phyloP scores from a whole-genome alignment of 352 stramenopile genomes.

The Phytophthora tentaculata region DNA sequence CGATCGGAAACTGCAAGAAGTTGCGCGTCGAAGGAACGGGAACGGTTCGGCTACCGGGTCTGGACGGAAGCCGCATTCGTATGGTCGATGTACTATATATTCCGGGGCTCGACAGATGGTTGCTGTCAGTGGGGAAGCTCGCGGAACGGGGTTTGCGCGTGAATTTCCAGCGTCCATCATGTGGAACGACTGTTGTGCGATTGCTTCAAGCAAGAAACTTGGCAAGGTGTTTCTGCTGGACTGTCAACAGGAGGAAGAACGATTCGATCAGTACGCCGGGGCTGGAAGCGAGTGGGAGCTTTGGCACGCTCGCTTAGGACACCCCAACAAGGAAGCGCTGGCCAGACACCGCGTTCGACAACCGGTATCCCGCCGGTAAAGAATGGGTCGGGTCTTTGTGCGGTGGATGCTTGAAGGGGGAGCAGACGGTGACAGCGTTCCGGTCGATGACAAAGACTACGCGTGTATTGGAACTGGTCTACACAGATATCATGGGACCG shows the following conservation, averaged over 20 bases:
- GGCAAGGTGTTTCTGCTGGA: slow-evolving; percentile 28
- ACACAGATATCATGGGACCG: neutral
- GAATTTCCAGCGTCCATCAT: slow-evolving; percentile 4
- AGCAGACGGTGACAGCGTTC: slow-evolving; percentile 1
- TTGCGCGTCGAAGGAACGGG: slow-evolving; percentile 3
- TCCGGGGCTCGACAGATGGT: slow-evolving; percentile 11
- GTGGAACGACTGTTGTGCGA: slow-evolving; percentile 8
- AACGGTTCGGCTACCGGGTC: neutral
- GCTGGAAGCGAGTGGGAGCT: slow-evolving; percentile 26
- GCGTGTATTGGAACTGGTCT: neutral
- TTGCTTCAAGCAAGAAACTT: slow-evolving; percentile 20
- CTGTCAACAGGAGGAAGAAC: slow-evolving; percentile 13
- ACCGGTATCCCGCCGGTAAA: slow-evolving; percentile 4
- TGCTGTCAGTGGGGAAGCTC: slow-evolving; percentile 27
- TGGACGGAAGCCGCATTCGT: neutral
- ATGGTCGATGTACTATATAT: slow-evolving; percentile 26
- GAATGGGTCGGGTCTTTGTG: slow-evolving; percentile 5
- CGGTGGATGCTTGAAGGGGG: slow-evolving; percentile 16
- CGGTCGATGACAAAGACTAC: neutral
- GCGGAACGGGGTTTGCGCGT: neutral
- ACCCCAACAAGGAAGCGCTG: slow-evolving; percentile 13
- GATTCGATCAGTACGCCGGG: slow-evolving; percentile 10
- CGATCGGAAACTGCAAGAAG: slow-evolving; percentile 22
- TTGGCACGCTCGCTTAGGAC: slow-evolving; percentile 29
- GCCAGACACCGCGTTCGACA: slow-evolving; percentile 11